phyloP scores from a whole-genome alignment of 2,329 filamentous ascomycete genomes.

The Aspergillus glaucus region DNA sequence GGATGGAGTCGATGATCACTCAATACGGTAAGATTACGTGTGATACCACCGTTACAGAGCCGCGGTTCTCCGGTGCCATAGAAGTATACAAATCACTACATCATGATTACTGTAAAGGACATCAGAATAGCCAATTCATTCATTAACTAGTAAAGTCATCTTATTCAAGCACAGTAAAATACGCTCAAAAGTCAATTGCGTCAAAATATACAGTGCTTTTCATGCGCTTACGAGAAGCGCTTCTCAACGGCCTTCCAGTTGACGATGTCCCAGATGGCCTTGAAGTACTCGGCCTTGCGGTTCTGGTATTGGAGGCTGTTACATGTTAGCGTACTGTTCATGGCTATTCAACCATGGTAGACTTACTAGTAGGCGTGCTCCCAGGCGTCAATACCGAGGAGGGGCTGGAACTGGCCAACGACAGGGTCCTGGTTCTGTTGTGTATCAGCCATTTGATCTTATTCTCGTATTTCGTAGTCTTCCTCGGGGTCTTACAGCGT shows the following conservation, averaged over 20 bases:
- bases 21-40: not conserved
- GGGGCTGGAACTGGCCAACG: conserved; percentile 70
- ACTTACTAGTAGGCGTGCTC: conserved; percentile 85
- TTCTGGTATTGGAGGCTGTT: conserved; percentile 82
- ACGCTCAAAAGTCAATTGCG: conserved; percentile 8
- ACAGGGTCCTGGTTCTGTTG: conserved; percentile 77
- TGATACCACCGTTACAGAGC: not conserved
- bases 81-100: not conserved
- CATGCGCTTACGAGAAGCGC: conserved; percentile 53
- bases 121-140: not conserved
- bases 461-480: not conserved
- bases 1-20: not conserved
- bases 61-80: not conserved
- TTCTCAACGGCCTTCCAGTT: conserved; percentile 90
- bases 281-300: conserved; percentile 93
- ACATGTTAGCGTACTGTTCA: conserved; percentile 12
- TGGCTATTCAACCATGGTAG: not conserved
- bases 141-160: conserved; percentile 1
- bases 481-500: conserved; percentile 42
- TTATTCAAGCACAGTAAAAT: conserved; percentile 2
- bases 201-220: conserved; percentile 5
- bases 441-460: not conserved
- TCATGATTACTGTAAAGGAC: not conserved
- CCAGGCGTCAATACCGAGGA: conserved; percentile 90
- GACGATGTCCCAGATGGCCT: conserved; percentile 86